Conservation (phyloP, 1,139 yeast species). For the Candida sanyaensis region DNA sequence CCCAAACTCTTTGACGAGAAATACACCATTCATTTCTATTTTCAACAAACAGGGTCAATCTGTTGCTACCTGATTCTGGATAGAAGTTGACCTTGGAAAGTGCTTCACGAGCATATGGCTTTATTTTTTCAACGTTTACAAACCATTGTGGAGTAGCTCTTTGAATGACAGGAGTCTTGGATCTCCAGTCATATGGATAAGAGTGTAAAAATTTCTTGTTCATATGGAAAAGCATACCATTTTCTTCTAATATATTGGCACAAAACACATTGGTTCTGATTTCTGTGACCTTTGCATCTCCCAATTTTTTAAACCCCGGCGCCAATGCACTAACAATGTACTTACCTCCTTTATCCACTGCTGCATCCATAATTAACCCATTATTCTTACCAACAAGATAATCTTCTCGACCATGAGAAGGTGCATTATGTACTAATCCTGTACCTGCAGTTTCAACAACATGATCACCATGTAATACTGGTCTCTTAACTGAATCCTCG, state of each 20-base stretch:
- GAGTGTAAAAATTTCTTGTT: conserved; percentile 68
- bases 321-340: conserved; percentile 52
- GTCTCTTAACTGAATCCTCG: conserved; percentile 39
- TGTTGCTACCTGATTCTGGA: conserved; percentile 71
- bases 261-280: conserved; percentile 51
- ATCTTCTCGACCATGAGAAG: conserved; percentile 97
- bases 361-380: conserved; percentile 63
- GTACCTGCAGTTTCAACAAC: conserved; percentile 86
- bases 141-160: conserved; percentile 98
- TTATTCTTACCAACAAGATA: conserved; percentile 67
- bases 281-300: conserved; percentile 61
- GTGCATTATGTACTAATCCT: conserved; percentile 95
- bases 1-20: conserved; percentile 97
- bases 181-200: conserved; percentile 97
- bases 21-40: conserved; percentile 97
- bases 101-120: conserved; percentile 59
- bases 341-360: conserved; percentile 76
- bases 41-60: conserved; percentile 71
- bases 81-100: conserved; percentile 63
- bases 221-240: conserved; percentile 49
- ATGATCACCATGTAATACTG: conserved; percentile 77
- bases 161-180: conserved; percentile 91
- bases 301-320: conserved; percentile 40
- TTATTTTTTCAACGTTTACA: conserved; percentile 79
- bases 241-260: conserved; percentile 39